Base-by-base conservation (phyloP, 305 asterid species). In the Rubia peregrina region DNA sequence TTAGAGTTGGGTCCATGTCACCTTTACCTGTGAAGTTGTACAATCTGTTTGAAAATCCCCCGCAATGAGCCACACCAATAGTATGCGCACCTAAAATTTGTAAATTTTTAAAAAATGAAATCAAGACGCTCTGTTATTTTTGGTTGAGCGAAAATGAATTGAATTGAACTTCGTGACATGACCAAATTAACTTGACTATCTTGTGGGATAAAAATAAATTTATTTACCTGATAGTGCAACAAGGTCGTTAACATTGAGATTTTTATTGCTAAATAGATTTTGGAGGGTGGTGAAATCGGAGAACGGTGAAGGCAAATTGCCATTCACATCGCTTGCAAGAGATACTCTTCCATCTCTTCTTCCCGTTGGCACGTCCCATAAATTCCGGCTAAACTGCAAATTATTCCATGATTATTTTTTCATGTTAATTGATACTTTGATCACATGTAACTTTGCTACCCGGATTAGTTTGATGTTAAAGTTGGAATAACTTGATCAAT, bases 311-410 rank as follows among this genome's bases (percentile, higher is more conserved):
- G 90, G 88, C 40, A 87, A 68, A 72, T 85, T 78, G 51, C 73
- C 76, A 0, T 3, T 59, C 56, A 80, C 85, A 17, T 87, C 78
- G 17, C 77, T 68, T 0, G 41, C 30, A 0, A 59, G 75, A 0
- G 93, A 85, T 63, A 71, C 78, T 64, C 65, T 77, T 0, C 93
- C 87, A 51, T 87, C 93, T 65, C 36, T 85, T 78, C 93, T 78
- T 8, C 93, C 89, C 0, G 85, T 83, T 2, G 43, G 71, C 69
- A 85, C 90, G 8, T 73, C 65, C 88, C 89, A 86, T 77, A 82
- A 60, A 2, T 78, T 12, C 40, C n/a, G 71, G 61, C 74, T 67
- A 53, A 87, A 83, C 86, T 87, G 79, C 68, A 40, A 65, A 22
- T 26, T 6, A 53, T 12, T 44, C 13, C 49, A 44, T 44, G 49